Evolutionary conservation across 768 basidiomycete genomes (phyloP), one percentile per base, ranked within the genome.

Genomic region (Mycena venus): DNA sequence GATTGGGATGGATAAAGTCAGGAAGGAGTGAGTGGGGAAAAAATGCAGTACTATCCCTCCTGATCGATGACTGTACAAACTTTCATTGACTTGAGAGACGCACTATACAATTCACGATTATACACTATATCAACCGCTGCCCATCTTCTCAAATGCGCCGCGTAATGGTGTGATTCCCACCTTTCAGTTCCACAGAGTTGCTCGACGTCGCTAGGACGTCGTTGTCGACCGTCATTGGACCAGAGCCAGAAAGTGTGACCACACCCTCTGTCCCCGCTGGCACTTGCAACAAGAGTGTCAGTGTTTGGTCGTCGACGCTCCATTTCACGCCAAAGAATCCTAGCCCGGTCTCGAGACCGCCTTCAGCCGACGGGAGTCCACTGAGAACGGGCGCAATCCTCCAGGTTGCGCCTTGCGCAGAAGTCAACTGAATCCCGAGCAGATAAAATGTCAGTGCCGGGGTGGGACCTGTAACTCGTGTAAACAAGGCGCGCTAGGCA

Each of bases 401-500:
- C 88, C 88, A 89, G 1, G 82, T 85, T 10, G 75, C 69, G 19
- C 88, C 88, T 75, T 84, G 81, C 1, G 84, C 82, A 10, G 86
- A 81, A 7, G 86, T 87, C 17, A 88, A 71, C 25, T 80, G 84
- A 38, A 90, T 80, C 3, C 88, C 88, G 32, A 88, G 83, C 44
- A 89, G 80, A 72, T 87, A 86, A 78, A 86, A 87, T 3, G 87
- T 87, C 60, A 89, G 78, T 27, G 88, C 87, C 32, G 86, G 85
- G 6, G 88, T 89, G 3, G 88, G 87, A 17, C 88, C 88, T 72
- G 44, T 23, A 51, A 60, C 6, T 8, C 8, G 0, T 7, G 2
- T 21, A 47, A 31, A 32, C 4, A 44, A 14, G 19, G 62, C 23
- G 17, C 11, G 4, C 12, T 0, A 6, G 17, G 1, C 9, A 9